phyloP scores from a whole-genome alignment of 2,329 filamentous ascomycete species.

The Fusarium sp. region DNA sequence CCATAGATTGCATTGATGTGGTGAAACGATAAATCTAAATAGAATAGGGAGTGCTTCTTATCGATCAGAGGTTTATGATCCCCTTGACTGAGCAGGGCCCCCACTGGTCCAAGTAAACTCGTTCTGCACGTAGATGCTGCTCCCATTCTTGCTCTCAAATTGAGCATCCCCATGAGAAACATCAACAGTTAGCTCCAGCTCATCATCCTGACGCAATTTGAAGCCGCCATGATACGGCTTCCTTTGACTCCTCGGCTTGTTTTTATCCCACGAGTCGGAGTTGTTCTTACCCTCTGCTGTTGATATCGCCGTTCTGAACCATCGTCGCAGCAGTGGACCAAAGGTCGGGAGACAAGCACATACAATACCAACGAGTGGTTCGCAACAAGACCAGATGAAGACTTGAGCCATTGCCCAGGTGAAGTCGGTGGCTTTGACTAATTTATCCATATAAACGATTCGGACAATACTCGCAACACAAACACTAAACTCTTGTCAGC shows the following conservation, averaged over 20 bases:
- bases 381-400: constrained; percentile 4
- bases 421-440: neutral
- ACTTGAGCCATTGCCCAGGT: constrained; percentile 8
- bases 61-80: neutral
- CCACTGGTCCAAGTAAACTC: neutral
- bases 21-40: neutral
- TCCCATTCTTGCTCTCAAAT: neutral
- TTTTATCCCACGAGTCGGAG: neutral
- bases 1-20: no score
- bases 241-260: constrained; percentile 5
- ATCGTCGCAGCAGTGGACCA: neutral
- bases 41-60: neutral
- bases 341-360: neutral
- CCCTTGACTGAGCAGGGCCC: neutral
- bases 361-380: neutral
- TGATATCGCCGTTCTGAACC: neutral
- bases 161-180: neutral
- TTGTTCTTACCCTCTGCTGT: neutral
- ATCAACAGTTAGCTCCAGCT: constrained; percentile 1
- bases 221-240: neutral
- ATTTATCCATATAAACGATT: constrained; percentile 4
- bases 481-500: neutral
- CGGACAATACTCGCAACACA: constrained; percentile 4
- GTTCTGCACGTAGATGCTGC: neutral
- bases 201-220: constrained; percentile 2